phyloP scores from a whole-genome alignment of 345 rosid genomes.

The Clausena lansium region DNA sequence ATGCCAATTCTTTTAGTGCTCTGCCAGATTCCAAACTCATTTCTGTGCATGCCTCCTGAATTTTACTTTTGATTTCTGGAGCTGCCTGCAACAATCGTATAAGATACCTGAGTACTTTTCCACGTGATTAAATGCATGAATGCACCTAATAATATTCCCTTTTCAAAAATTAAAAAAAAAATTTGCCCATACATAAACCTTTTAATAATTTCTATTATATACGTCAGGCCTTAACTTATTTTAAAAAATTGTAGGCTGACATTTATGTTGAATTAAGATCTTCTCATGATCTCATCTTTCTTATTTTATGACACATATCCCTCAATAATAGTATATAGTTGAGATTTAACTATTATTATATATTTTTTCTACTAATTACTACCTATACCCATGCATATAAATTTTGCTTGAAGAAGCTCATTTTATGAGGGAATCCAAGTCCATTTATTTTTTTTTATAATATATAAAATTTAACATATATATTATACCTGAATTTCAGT shows the following conservation, averaged over 20 bases:
- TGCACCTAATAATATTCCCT: background rate
- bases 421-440: no score
- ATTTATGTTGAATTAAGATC: no score
- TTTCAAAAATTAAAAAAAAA: background rate
- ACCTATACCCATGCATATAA: no score
- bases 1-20: slow-evolving; percentile 55
- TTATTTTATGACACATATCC: no score
- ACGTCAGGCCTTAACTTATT: background rate
- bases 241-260: background rate
- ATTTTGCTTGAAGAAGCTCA: no score
- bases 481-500: slow-evolving; percentile 40
- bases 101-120: background rate
- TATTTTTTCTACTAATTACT: no score
- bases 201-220: background rate
- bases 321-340: no score
- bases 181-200: background rate
- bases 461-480: no score
- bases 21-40: slow-evolving; percentile 52
- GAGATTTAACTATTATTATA: no score
- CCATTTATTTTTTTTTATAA: no score
- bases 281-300: no score
- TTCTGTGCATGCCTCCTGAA: slow-evolving; percentile 42
- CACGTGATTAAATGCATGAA: background rate
- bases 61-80: slow-evolving; percentile 25
- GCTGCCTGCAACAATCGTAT: slow-evolving; percentile 37